Evolutionary conservation across 805 yeast genomes (phyloP), one percentile per base, ranked within the genome.

Genomic region (Metschnikowia lunata): DNA sequence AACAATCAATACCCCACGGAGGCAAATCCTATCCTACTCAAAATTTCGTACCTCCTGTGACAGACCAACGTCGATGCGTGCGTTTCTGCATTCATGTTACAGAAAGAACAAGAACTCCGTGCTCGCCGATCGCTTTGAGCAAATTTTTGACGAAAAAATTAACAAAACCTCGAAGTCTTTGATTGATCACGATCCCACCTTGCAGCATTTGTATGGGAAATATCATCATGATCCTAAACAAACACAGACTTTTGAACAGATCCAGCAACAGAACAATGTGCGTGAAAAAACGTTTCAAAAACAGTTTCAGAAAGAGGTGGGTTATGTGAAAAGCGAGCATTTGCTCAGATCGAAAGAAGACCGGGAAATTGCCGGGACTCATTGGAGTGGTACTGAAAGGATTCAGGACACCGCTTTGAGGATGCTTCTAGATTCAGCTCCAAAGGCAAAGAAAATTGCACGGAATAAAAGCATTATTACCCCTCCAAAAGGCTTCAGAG

Each of bases 61-160:
- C 5, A 18, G 5, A 18, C 23, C 23, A n/a, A 28, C 40, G 37
- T 34, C 4, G 15, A 49, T 47, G 50, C 47, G 44, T 30, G 28
- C 31, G 11, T 40, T 38, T 30, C 31, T 41, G 40, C 27, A 34
- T 11, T 30, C 36, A 8, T 39, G 32, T 34, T n/a, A 30, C 14
- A 38, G 36, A 6, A 28, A 32, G 8, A n/a, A 11, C 23, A 42
- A 37, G 8, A 29, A 36, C 1, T 52, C 61, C 2, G 72, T 72
- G 1, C 43, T 68, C 13, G 60, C 58, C 0, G 60, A 58, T 18
- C 49, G 74, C 32, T 65, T 70, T 45, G 52, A 54, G 23, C 67
- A 63, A 40, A 67, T 70, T 26, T 41, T 69, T 7, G 69, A 62
- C 26, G 58, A 57, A 29, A 60, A 67, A 34, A 36, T 64, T 40